Base-by-base conservation (phyloP, 371 early-diverging fungal genomes). In the Actinomucor elegans region DNA sequence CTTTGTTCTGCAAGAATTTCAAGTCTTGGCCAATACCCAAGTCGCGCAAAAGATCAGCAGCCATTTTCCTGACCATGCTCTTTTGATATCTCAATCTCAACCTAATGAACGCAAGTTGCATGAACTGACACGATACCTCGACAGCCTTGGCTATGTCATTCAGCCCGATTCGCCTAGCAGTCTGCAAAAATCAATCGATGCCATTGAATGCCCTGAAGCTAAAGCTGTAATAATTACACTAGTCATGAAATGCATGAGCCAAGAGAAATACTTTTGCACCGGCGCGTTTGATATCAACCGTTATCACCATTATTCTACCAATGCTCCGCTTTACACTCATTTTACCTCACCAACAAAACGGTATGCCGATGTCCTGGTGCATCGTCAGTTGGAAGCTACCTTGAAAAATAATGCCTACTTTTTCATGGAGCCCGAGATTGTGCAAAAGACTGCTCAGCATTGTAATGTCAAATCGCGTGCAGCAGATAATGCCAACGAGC, bases 331-430 rank as follows among this genome's bases (percentile, higher is more conserved):
- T 28, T 94, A 92, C 65, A 93, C 94, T 0, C 92, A 94, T 63
- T 94, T 94, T 67, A 90, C 93, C 3, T 91, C 90, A 5, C 99
- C 99, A 1, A 93, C 96, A 20, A 85, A 94, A 15, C 80, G 97
- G 44, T 97, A 96, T 66, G 89, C 97, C n/a, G 97, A 97, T 69
- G 68, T 96, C 23, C 67, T 98, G 38, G 98, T 98, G 0, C 99
- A 98, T 59, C 87, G 97, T 6, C 78, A 81, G 42, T 52, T 91
- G 11, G 69, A 75, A 21, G 60, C 64, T 3, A 49, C 54, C 8
- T 23, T 70, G 2, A 54, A 54, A 5, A 64, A 65, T 38, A 60
- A 63, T 37, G 59, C 63, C 47, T 71, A 74, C 9, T 84, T 75
- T 44, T 84, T 81, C 33, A 41, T 78, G 46, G 74, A 70, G 7